Evolutionary conservation across 2,329 filamentous ascomycete genomes (phyloP), one percentile per base, ranked within the genome.

Genomic region (Phialemonium atrogriseum): DNA sequence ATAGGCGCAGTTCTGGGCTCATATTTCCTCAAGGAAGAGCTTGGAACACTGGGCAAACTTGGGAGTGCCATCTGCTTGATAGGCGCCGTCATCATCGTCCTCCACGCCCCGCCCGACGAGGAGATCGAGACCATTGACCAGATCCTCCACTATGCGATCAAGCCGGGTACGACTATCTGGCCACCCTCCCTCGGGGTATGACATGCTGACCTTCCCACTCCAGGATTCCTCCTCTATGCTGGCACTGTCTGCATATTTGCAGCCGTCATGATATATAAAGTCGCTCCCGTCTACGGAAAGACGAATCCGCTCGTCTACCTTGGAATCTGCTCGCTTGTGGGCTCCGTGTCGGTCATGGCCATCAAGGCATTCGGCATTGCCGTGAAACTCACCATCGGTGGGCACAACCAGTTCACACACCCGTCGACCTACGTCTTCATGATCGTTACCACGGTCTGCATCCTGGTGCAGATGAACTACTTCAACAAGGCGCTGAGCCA

Each of bases 391-490:
- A 96, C 89, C 0, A 76, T 98, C 44, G 78, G 73, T 28, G 91
- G 89, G 33, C 82, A 93, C 59, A 98, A 98, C 60, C 91, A 98
- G 58, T 95, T 98, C 58, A 77, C 76, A 5, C 85, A 94, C 47
- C 85, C 93, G 3, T 94, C 87, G 30, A 98, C 93, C 37, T 98
- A 98, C 49, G 88, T 95, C 41, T 98, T 98, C 56, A 80, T 89
- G 59, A 95, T 98, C 44, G 76, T 96, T 43, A 91, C 88, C 0
- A 70, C 72, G 4, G 85, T 95, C 42, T 98, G 91, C 66, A 96
- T 98, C 52, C 59, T 98, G 45, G 95, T 88, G 7, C 91, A 98
- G 68, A 96, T 98, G 91, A 98, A 98, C 60, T 98, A 98, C 60
- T 94, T 98, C 62, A 98, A 98, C 70, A 98, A 98, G 61, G 91